Conservation (phyloP, 1,139 yeast species). For the Taphrina confusa region DNA sequence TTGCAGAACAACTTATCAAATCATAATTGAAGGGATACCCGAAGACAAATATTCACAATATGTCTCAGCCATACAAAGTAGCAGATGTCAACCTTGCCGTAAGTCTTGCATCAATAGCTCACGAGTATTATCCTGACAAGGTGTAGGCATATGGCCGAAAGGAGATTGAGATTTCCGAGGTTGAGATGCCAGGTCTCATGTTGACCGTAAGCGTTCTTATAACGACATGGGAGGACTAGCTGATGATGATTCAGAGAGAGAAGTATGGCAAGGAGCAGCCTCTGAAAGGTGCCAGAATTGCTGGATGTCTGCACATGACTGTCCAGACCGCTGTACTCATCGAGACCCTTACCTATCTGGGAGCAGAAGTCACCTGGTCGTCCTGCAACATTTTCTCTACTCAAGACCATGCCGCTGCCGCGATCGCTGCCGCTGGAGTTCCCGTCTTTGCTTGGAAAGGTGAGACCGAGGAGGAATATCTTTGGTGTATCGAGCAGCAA, state of each 20-base stretch:
- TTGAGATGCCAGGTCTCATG: slow-evolving; percentile 99
- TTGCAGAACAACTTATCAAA: too few relatives aligned
- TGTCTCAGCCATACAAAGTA: slow-evolving; percentile 64
- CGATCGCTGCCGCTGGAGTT: slow-evolving; percentile 98
- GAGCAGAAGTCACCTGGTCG: slow-evolving; percentile 99
- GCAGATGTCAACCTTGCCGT: slow-evolving; percentile 94
- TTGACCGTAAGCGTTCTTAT: slow-evolving; percentile 57
- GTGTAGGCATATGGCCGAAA: slow-evolving; percentile 90
- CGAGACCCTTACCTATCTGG: slow-evolving; percentile 94
- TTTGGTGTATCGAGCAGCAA: slow-evolving; percentile 99
- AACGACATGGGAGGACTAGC: background rate
- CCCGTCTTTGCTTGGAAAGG: slow-evolving; percentile 99
- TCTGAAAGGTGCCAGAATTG: slow-evolving; percentile 96
- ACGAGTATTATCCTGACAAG: background rate
- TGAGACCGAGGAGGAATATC: slow-evolving; percentile 99
- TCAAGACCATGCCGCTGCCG: slow-evolving; percentile 76
- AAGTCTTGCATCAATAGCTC: background rate
- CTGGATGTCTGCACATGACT: slow-evolving; percentile 96
- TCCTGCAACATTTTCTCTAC: slow-evolving; percentile 99
- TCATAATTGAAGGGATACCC: too few relatives aligned
- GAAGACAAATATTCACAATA: background rate
- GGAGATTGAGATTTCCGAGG: slow-evolving; percentile 98
- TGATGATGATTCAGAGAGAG: slow-evolving; percentile 53
- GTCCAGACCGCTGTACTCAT: slow-evolving; percentile 98
- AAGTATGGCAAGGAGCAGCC: slow-evolving; percentile 93